Evolutionary conservation across 495 filamentous ascomycete genomes (phyloP).

Genomic region (Penicillium paxilli): DNA sequence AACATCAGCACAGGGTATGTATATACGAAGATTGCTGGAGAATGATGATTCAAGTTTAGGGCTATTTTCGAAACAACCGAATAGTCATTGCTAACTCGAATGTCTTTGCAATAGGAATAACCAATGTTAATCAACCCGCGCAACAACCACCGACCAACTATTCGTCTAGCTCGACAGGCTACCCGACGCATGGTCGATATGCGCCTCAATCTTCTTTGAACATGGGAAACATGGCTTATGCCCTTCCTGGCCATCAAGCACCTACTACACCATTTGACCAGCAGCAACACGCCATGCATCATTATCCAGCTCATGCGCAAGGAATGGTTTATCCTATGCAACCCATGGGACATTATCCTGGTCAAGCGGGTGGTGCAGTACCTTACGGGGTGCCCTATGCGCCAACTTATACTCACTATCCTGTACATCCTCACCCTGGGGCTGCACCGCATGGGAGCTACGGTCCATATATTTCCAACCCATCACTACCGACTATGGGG

Average conservation of each 20-base stretch:
- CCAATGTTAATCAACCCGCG: constrained; percentile 12
- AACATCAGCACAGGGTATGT: constrained; percentile 28
- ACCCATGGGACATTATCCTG: constrained; percentile 34
- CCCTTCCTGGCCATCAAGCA: constrained; percentile 42
- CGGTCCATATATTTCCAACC: constrained; percentile 24
- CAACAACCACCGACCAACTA: constrained; percentile 24
- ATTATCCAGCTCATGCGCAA: constrained; percentile 29
- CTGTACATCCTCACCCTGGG: constrained; percentile 25
- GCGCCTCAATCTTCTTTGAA: constrained; percentile 37
- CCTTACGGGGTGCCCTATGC: constrained; percentile 32
- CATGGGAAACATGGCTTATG: constrained; percentile 47
- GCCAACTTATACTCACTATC: constrained; percentile 31
- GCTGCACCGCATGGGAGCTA: constrained; percentile 31
- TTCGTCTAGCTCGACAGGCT: constrained; percentile 20
- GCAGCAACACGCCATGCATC: constrained; percentile 30
- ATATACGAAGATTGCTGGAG: no score
- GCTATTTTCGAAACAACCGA: no score
- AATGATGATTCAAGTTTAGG: no score
- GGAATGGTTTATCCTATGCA: constrained; percentile 40
- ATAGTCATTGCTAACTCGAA: constrained; percentile 10
- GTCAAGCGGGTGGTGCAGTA: constrained; percentile 24
- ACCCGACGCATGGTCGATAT: constrained; percentile 24
- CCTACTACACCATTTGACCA: constrained; percentile 31
- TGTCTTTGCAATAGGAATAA: constrained; percentile 14
- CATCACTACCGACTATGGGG: constrained; percentile 18